Conservation (phyloP, 176 grass and related monocot genomes). For the Aegilops bicornis region DNA sequence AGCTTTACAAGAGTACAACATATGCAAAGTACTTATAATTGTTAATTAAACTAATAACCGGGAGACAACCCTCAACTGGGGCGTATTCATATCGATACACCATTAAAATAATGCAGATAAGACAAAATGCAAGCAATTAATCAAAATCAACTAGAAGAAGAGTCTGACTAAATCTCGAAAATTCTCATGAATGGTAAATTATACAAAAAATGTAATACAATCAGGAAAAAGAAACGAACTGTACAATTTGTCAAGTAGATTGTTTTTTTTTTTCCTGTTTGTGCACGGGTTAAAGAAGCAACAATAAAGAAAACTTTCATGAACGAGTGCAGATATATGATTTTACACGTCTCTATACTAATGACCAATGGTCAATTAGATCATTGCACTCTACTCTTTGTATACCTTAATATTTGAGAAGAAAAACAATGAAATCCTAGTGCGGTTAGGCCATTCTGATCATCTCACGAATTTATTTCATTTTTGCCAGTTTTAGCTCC, state of each 20-base stretch:
- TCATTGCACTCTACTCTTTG: background rate
- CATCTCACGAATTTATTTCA: background rate
- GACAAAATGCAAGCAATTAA: constrained; percentile 11
- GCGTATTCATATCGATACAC: background rate
- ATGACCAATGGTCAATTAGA: background rate
- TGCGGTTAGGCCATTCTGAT: background rate
- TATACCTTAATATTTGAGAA: background rate
- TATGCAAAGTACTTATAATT: background rate
- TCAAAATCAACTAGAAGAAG: background rate
- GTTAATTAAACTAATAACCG: background rate
- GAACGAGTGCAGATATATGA: background rate
- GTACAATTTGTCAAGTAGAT: background rate
- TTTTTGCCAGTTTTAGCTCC: background rate
- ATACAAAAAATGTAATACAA: too few species aligned
- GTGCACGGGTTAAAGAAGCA: background rate
- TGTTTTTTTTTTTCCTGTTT: background rate
- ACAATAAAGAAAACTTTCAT: background rate
- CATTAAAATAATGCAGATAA: background rate
- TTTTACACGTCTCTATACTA: background rate
- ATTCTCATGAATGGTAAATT: background rate
- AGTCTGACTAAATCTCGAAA: too few species aligned
- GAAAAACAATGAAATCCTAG: background rate
- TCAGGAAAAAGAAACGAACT: background rate
- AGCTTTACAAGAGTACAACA: background rate
- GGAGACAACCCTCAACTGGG: background rate